Percentiles rank a stretch among this genome's conserved stretches.
These are phyloP conservation scores for Penicillium aurantiogriseum DNA, from an alignment of 2,329 filamentous ascomycete species.

Conservation along the genomic window DNA sequence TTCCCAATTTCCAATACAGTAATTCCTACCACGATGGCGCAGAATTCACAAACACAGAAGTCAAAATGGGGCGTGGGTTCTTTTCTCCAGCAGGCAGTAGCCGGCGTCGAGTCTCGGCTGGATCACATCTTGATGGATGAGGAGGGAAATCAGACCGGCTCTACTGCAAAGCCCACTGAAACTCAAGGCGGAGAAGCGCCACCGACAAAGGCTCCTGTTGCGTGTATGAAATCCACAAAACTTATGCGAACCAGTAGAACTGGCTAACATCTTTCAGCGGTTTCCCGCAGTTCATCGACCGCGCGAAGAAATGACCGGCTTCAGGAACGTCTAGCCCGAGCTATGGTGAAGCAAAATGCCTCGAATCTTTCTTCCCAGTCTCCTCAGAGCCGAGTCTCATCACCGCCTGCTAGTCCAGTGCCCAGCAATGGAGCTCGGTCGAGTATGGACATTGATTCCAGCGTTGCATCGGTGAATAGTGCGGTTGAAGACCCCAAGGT, in stretches of 20 bases:
- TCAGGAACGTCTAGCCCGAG: constrained; percentile 85
- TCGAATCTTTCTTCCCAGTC: constrained; percentile 48
- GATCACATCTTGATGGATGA: constrained; percentile 88
- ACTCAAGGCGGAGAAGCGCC: constrained; percentile 30
- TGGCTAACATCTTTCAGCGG: constrained; percentile 39
- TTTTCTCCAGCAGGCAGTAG: constrained; percentile 85
- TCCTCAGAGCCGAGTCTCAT: constrained; percentile 51
- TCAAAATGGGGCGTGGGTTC: constrained; percentile 67
- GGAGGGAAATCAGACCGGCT: constrained; percentile 48
- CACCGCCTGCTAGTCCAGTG: constrained; percentile 52
- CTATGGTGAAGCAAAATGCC: constrained; percentile 71
- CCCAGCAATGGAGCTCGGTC: constrained; percentile 46
- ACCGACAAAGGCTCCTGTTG: constrained; percentile 22
- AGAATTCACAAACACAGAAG: constrained; percentile 44
- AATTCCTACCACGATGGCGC: constrained; percentile 30
- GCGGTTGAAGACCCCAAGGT: constrained; percentile 25
- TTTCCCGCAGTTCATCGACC: constrained; percentile 64
- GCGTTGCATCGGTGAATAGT: constrained; percentile 20
- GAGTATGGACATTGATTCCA: constrained; percentile 39
- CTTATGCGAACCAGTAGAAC: background rate
- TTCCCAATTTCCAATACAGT: constrained; percentile 2
- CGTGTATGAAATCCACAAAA: constrained; percentile 27
- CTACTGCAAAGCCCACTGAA: constrained; percentile 36
- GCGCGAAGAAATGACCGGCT: constrained; percentile 74
- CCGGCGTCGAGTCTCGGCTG: constrained; percentile 87